Evolutionary conservation across 768 basidiomycete species (phyloP).

Genomic region (Sarcodon sp.): DNA sequence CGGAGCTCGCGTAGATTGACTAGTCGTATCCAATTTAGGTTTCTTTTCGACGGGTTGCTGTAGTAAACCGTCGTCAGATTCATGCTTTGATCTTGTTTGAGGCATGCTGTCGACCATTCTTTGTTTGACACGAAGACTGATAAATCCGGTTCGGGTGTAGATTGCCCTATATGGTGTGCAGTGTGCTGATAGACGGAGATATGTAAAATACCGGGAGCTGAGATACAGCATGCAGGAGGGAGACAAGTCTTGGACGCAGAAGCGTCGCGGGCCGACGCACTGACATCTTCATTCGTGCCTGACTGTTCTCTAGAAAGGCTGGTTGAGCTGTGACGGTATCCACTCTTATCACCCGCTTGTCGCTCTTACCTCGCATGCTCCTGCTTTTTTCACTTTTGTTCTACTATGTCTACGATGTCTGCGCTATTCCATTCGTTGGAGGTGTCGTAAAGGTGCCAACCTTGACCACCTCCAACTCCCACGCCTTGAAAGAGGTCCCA

Average conservation of each 20-base stretch:
- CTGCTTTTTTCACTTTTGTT: slow-evolving; percentile 8
- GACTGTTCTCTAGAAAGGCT: neutral
- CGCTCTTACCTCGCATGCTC: slow-evolving; percentile 1
- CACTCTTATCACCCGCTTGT: neutral
- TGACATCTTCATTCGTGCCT: neutral
- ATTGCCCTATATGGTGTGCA: neutral
- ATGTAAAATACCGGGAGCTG: neutral
- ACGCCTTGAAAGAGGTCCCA: slow-evolving; percentile 12
- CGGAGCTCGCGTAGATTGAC: slow-evolving; percentile 3
- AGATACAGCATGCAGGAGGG: neutral
- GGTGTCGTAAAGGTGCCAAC: neutral
- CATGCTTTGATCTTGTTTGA: slow-evolving; percentile 4
- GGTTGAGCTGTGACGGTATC: neutral
- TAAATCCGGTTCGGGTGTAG: neutral
- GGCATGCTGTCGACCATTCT: neutral
- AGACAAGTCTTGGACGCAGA: neutral
- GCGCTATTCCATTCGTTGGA: neutral
- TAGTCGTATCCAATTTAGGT: slow-evolving; percentile 11
- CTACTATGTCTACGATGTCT: slow-evolving; percentile 2
- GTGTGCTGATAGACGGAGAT: neutral
- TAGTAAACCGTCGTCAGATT: slow-evolving; percentile 5
- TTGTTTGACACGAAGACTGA: neutral
- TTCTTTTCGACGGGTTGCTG: slow-evolving; percentile 17
- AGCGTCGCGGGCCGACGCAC: neutral
- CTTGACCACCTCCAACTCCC: neutral